phyloP scores from a whole-genome alignment of 1,139 yeast species.

The Wickerhamiella infanticola region DNA sequence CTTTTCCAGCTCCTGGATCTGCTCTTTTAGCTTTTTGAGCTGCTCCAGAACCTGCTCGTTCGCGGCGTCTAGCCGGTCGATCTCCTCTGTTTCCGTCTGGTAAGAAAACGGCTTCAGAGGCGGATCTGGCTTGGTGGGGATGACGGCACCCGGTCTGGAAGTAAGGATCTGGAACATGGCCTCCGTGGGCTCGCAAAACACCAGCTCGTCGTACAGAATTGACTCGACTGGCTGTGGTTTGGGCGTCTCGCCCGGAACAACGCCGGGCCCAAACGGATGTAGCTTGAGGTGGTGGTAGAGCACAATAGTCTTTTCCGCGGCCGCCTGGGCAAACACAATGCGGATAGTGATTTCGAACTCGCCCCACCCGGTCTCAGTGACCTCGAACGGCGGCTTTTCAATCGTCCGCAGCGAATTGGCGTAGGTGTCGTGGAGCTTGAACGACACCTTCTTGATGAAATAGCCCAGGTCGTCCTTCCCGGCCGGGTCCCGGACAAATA shows the following conservation, averaged over 20 bases:
- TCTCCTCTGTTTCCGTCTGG: constrained; percentile 59
- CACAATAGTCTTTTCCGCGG: constrained; percentile 76
- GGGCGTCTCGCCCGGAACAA: constrained; percentile 11
- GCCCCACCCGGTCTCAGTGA: constrained; percentile 99
- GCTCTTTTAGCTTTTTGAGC: constrained; percentile 21
- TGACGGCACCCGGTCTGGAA: constrained; percentile 47
- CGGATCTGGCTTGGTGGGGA: constrained; percentile 9
- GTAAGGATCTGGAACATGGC: constrained; percentile 67
- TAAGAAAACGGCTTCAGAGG: constrained; percentile 44
- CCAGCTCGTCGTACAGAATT: constrained; percentile 74
- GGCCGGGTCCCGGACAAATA: constrained; percentile 72
- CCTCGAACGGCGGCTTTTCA: constrained; percentile 85
- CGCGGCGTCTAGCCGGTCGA: constrained; percentile 56
- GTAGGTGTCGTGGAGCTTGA: constrained; percentile 89
- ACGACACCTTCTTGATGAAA: constrained; percentile 77
- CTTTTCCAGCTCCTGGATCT: constrained; percentile 19
- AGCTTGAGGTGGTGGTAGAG: constrained; percentile 79
- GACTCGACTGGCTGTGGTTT: constrained; percentile 37
- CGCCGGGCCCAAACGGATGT: constrained; percentile 61
- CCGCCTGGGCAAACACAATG: constrained; percentile 69
- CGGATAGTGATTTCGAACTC: constrained; percentile 88
- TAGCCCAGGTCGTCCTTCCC: constrained; percentile 64
- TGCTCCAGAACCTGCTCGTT: constrained; percentile 37
- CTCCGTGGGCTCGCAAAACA: constrained; percentile 93
- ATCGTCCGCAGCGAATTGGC: constrained; percentile 69